Percentiles rank a stretch among this genome's conserved stretches.
Conservation (phyloP, 306 rosid genomes). For the Dicorynia guianensis region DNA sequence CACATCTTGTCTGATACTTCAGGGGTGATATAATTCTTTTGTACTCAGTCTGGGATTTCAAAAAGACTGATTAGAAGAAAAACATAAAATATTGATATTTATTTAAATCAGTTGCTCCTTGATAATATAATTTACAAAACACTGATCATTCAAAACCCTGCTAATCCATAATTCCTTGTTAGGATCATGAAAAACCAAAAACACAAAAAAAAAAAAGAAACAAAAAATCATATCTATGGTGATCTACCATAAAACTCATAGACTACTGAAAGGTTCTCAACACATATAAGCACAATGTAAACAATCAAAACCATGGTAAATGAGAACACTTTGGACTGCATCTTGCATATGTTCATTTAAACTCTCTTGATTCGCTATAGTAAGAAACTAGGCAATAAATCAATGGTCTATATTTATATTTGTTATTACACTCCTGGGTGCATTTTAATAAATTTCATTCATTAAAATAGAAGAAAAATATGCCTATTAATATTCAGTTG, state of each 20-base stretch:
- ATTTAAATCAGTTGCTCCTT: constrained; percentile 25
- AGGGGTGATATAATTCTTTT: constrained; percentile 83
- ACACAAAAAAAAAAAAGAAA: not conserved
- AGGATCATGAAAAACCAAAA: constrained; percentile 27
- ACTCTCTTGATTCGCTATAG: too few species aligned
- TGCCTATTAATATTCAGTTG: not conserved
- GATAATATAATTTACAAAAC: constrained; percentile 22
- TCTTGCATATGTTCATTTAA: constrained; percentile 22
- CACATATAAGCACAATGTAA: not conserved
- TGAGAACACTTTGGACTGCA: constrained; percentile 18
- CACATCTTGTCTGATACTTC: constrained; percentile 93
- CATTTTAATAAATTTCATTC: too few species aligned
- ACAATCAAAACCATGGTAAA: not conserved
- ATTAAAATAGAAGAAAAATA: constrained; percentile 10
- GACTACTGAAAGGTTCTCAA: not conserved
- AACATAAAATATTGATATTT: constrained; percentile 14
- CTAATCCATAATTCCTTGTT: not conserved
- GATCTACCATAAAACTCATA: not conserved
- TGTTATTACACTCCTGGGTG: too few species aligned
- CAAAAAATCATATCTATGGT: not conserved
- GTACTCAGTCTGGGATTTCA: constrained; percentile 68
- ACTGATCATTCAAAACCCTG: not conserved
- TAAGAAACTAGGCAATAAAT: too few species aligned
- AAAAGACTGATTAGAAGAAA: constrained; percentile 25
- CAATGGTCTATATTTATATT: too few species aligned